Conservation (phyloP, 2,329 filamentous ascomycete genomes). For the Cordyceps cateniannulata region DNA sequence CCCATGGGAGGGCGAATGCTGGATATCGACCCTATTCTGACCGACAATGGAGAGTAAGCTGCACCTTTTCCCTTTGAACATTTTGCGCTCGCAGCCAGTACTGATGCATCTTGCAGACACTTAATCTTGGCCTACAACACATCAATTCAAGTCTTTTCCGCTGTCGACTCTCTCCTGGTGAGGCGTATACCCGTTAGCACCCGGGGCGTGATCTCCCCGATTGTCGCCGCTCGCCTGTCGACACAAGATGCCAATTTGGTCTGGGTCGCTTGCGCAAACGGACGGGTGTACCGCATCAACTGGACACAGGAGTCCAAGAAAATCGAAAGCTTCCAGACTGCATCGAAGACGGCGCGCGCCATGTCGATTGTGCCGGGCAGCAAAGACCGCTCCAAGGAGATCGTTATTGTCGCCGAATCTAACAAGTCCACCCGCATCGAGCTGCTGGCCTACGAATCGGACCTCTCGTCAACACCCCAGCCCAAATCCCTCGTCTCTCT, state of each 20-base stretch:
- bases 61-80: not conserved
- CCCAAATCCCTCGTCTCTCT: constrained; percentile 32
- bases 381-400: constrained; percentile 33
- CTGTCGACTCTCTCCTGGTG: constrained; percentile 72
- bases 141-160: constrained; percentile 74
- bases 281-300: constrained; percentile 49
- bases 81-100: constrained; percentile 16
- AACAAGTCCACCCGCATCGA: constrained; percentile 28
- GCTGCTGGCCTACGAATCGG: constrained; percentile 40
- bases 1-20: constrained; percentile 61
- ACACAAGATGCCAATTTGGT: constrained; percentile 37
- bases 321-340: constrained; percentile 34
- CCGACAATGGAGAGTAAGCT: constrained; percentile 53
- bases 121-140: constrained; percentile 69
- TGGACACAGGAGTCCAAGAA: constrained; percentile 46
- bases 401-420: constrained; percentile 42
- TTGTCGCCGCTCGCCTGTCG: constrained; percentile 37
- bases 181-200: constrained; percentile 56
- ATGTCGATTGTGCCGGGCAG: constrained; percentile 35
- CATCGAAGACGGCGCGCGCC: constrained; percentile 38
- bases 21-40: constrained; percentile 58
- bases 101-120: constrained; percentile 43
- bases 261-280: constrained; percentile 56
- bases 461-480: constrained; percentile 21
- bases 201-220: too few relatives aligned